Percentiles rank a stretch among this genome's conserved stretches.
Conservation (phyloP, 495 filamentous ascomycete species). For the Penicilliopsis zonata region DNA sequence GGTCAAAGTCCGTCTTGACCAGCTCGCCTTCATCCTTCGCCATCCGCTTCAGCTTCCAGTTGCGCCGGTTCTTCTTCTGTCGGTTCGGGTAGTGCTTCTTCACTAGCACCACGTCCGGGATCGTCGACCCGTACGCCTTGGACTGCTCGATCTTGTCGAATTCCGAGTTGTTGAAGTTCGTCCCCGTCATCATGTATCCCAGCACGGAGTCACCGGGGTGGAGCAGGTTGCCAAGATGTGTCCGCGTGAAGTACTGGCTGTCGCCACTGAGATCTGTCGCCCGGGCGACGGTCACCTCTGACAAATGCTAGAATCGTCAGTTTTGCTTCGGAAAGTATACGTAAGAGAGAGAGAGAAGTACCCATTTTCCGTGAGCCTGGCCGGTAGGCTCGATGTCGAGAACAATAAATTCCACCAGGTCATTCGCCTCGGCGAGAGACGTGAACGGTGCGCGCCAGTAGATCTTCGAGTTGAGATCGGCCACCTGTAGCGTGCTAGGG, state of each 20-base stretch:
- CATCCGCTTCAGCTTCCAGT: constrained; percentile 94
- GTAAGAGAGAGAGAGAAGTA: too few species aligned
- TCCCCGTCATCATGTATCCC: constrained; percentile 77
- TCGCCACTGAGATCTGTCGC: constrained; percentile 84
- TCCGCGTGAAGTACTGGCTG: constrained; percentile 73
- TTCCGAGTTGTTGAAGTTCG: constrained; percentile 81
- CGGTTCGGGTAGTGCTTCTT: constrained; percentile 90
- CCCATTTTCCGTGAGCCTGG: constrained; percentile 54
- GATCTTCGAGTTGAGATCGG: constrained; percentile 64
- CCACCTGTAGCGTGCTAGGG: constrained; percentile 78
- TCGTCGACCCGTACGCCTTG: constrained; percentile 53
- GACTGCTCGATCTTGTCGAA: constrained; percentile 69
- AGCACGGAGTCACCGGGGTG: constrained; percentile 85
- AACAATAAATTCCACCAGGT: constrained; percentile 83
- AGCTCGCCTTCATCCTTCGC: constrained; percentile 73
- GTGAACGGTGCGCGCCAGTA: constrained; percentile 87
- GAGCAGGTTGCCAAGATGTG: constrained; percentile 78
- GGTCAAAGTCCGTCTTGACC: constrained; percentile 43
- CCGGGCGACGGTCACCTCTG: constrained; percentile 77
- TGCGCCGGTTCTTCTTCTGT: constrained; percentile 73
- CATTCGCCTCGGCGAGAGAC: constrained; percentile 69
- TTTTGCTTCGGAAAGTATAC: too few species aligned
- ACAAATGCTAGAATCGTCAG: constrained; percentile 71
- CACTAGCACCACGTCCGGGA: constrained; percentile 88
- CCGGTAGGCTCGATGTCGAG: constrained; percentile 86